Evolutionary conservation across 2,329 filamentous ascomycete genomes (phyloP).

Genomic region (Penicillium sp.): DNA sequence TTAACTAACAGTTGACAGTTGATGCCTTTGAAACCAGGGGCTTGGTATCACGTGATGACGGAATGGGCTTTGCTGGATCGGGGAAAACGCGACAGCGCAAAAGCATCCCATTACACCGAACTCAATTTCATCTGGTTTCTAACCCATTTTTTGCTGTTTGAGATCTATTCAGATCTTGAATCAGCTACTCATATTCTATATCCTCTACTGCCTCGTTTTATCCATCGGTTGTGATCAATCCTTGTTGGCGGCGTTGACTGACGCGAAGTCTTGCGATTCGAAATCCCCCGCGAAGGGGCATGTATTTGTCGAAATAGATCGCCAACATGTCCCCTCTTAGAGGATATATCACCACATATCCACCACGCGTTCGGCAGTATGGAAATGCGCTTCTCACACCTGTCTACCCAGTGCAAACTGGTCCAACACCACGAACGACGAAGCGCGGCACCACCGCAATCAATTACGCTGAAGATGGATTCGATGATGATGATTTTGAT

Average conservation of each 20-base stretch:
- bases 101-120: constrained; percentile 14
- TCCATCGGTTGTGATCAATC: constrained; percentile 13
- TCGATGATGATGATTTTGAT: constrained; percentile 68
- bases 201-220: neutral
- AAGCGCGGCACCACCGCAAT: constrained; percentile 95
- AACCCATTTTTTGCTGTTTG: neutral
- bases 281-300: constrained; percentile 34
- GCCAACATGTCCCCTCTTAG: constrained; percentile 64
- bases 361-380: constrained; percentile 84
- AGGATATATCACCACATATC: constrained; percentile 87
- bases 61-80: constrained; percentile 30
- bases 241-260: constrained; percentile 19
- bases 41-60: constrained; percentile 26
- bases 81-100: constrained; percentile 35
- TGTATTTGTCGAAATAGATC: constrained; percentile 34
- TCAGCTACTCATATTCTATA: no score
- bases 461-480: constrained; percentile 97
- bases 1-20: neutral
- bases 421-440: constrained; percentile 76
- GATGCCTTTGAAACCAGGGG: constrained; percentile 10
- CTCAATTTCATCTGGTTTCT: constrained; percentile 4
- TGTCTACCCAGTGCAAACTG: constrained; percentile 68
- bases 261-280: constrained; percentile 22
- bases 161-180: neutral
- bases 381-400: constrained; percentile 89